phyloP scores from a whole-genome alignment of 208 protist genomes.

The Leishmania guyanensis region DNA sequence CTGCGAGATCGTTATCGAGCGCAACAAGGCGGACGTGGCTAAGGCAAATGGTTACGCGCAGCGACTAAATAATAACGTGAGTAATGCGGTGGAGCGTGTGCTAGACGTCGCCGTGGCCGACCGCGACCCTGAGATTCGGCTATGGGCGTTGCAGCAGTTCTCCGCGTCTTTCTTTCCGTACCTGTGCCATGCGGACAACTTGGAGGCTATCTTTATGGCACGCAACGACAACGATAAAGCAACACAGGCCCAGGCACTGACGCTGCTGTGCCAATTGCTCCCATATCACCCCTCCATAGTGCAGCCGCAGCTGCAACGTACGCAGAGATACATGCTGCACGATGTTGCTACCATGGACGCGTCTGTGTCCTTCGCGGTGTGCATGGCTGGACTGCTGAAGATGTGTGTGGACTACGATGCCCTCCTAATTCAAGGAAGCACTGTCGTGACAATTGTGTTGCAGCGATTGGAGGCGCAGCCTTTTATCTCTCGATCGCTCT shows the following conservation, averaged over 20 bases:
- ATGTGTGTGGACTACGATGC: conserved; percentile 74
- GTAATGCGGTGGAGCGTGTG: conserved; percentile 70
- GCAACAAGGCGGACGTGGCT: conserved; percentile 12
- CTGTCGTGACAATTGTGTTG: conserved; percentile 69
- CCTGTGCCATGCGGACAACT: conserved; percentile 73
- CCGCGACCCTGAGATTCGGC: conserved; percentile 61
- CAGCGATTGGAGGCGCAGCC: conserved; percentile 61
- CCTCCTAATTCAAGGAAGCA: conserved; percentile 64
- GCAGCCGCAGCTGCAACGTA: conserved; percentile 63
- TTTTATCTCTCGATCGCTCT: conserved; percentile 77
- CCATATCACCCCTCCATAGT: conserved; percentile 71
- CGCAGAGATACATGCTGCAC: conserved; percentile 86
- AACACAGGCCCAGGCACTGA: conserved; percentile 57
- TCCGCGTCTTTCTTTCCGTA: conserved; percentile 72
- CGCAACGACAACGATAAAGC: conserved; percentile 71
- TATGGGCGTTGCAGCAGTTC: conserved; percentile 63
- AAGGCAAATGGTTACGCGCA: conserved; percentile 14
- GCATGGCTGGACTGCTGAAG: conserved; percentile 58
- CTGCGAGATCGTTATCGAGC: conserved; percentile 64
- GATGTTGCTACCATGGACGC: conserved; percentile 79
- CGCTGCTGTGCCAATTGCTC: conserved; percentile 81
- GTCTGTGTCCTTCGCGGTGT: conserved; percentile 74
- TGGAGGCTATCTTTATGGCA: conserved; percentile 86
- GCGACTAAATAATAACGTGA: conserved; percentile 58
- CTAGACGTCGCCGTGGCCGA: conserved; percentile 87